Base-by-base conservation (phyloP, 202 grass and related monocot genomes). In the Carex arenaria region DNA sequence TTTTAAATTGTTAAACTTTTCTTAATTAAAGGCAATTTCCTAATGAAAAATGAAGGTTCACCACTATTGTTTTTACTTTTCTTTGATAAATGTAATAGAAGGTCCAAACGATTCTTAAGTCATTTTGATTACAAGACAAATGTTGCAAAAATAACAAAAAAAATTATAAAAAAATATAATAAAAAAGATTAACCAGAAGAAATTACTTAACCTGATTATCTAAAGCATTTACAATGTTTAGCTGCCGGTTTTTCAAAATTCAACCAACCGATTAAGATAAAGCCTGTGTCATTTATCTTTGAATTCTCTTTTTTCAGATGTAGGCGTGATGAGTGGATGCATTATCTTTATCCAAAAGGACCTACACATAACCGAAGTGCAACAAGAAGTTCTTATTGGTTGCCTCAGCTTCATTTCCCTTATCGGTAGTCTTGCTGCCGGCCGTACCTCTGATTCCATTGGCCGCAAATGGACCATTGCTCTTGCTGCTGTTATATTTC, bases 391-490 rank as follows among this genome's bases (percentile, higher is more conserved):
- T 20, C 73, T 97, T 40, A 85, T 97, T 3, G 94, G 94, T 0
- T 94, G 90, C 72, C 90, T 97, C 8, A 97, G 90, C 83, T 81
- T 97, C 87, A 85, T 97, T 71, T 97, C 90, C 11, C 90, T 97
- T 53, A 17, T 97, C 10, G 94, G 94, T 81, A 97, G 92, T 88
- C 90, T 97, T 10, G 90, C 92, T 3, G 92, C 86, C 3, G 94
- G 94, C n/a, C 67, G 92, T 64, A 97, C 94, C 0, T 89, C 92
- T 0, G 94, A 97, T 43, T 85, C 94, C 31, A 45, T 94, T 57
- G 94, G 94, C 7, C 85, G 94, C 10, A 97, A 97, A 64, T 88
- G 90, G 88, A 94, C 94, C 20, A 97, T 97, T 32, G 92, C 88
- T 43, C 79, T 97, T 72, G 92, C 94, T 9, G 91, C 94, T 8